These are phyloP conservation scores for Zopfia rhizophila DNA, from an alignment of 2,329 filamentous ascomycete species.

Conservation along the genomic window DNA sequence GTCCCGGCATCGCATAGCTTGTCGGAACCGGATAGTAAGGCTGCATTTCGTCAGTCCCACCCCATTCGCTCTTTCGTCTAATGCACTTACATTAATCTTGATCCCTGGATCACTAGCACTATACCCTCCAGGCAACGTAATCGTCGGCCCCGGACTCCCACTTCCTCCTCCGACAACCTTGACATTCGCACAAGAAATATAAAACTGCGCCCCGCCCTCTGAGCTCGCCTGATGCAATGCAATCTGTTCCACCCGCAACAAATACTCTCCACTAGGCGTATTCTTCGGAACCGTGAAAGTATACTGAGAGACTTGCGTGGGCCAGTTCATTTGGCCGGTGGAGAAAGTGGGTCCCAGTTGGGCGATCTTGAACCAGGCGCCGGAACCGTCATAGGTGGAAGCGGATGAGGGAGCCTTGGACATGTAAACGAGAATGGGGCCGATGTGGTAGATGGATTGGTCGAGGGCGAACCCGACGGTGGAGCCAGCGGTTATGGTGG, in stretches of 20 bases:
- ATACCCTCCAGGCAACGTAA: slow-evolving; percentile 55
- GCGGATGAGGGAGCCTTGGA: slow-evolving; percentile 33
- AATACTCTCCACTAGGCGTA: slow-evolving; percentile 54
- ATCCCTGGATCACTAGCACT: slow-evolving; percentile 35
- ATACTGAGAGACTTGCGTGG: slow-evolving; percentile 30
- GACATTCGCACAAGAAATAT: slow-evolving; percentile 56
- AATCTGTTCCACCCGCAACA: slow-evolving; percentile 57
- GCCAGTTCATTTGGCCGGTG: slow-evolving; percentile 16
- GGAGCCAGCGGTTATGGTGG: slow-evolving; percentile 5
- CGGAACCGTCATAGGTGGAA: slow-evolving; percentile 30
- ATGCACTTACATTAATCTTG: too few species aligned
- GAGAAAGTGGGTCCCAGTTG: slow-evolving; percentile 27
- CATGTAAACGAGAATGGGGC: slow-evolving; percentile 36
- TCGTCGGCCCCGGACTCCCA: slow-evolving; percentile 42
- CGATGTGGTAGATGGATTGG: slow-evolving; percentile 32
- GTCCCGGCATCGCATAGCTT: not conserved
- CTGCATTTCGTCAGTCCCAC: too few species aligned
- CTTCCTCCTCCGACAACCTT: slow-evolving; percentile 49
- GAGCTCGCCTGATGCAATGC: slow-evolving; percentile 50
- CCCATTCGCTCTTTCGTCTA: too few species aligned
- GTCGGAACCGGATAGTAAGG: not conserved
- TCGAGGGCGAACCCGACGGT: slow-evolving; percentile 24
- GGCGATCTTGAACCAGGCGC: slow-evolving; percentile 43
- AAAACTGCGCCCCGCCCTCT: slow-evolving; percentile 52
- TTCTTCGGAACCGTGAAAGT: slow-evolving; percentile 49